phyloP scores from a whole-genome alignment of 768 basidiomycete genomes.

The Panus rudis region DNA sequence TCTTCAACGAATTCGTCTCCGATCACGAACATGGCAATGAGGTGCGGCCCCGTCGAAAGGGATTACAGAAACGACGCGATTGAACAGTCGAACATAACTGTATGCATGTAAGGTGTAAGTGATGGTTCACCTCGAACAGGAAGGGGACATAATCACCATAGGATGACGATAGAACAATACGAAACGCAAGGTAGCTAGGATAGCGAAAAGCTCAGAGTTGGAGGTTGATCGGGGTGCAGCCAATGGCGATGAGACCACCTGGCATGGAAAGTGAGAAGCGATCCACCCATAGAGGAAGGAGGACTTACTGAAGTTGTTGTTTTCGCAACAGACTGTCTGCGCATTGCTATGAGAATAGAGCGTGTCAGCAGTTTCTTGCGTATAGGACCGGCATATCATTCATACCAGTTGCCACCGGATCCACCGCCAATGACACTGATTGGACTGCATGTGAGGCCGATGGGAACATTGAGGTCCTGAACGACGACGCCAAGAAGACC shows the following conservation, averaged over 20 bases:
- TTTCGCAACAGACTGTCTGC: constrained; percentile 21
- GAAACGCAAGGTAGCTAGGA: too few species aligned
- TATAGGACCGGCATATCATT: too few species aligned
- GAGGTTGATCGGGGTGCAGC: constrained; percentile 18
- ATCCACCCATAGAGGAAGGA: too few species aligned
- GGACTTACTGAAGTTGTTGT: constrained; percentile 20
- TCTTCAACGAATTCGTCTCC: too few species aligned
- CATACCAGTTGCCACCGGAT: constrained; percentile 14
- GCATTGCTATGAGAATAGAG: constrained; percentile 6
- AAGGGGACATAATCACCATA: too few species aligned
- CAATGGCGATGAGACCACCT: constrained; percentile 22
- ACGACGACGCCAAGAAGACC: constrained; percentile 12
- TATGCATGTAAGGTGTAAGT: too few species aligned
- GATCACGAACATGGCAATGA: too few species aligned
- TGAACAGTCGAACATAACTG: too few species aligned
- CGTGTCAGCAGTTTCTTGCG: background rate
- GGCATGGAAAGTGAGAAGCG: background rate
- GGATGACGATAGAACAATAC: too few species aligned
- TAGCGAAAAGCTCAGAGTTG: constrained; percentile 10
- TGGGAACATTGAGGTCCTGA: constrained; percentile 7
- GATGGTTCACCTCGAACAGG: too few species aligned
- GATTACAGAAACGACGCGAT: too few species aligned
- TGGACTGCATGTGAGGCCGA: constrained; percentile 14
- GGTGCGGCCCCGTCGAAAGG: too few species aligned
- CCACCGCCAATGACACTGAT: constrained; percentile 11